Percentiles rank a stretch among this genome's conserved stretches.
These are phyloP conservation scores for Vitellaria paradoxa DNA, from an alignment of 179 eudicot species.

Conservation along the genomic window DNA sequence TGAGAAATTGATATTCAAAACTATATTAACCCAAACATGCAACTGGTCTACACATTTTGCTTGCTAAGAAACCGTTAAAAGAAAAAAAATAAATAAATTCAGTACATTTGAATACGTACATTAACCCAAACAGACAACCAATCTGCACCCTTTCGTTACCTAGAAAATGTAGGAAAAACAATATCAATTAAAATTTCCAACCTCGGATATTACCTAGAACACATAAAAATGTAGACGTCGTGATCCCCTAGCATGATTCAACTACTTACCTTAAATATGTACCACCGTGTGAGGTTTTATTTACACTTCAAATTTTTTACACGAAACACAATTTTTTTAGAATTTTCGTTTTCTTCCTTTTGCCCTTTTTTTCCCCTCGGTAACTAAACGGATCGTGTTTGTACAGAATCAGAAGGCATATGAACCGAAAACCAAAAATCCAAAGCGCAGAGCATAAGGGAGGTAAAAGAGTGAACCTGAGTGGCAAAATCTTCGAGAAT, in stretches of 20 bases:
- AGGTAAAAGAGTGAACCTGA: constrained; percentile 43
- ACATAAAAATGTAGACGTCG: too few species aligned
- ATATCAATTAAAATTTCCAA: not conserved
- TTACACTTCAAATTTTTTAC: too few species aligned
- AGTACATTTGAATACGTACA: not conserved
- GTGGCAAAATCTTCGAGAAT: constrained; percentile 98
- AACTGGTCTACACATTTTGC: too few species aligned
- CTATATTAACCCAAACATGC: too few species aligned
- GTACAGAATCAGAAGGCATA: not conserved
- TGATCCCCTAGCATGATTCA: too few species aligned
- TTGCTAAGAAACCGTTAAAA: too few species aligned
- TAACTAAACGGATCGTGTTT: not conserved
- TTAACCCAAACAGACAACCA: not conserved
- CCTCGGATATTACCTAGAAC: too few species aligned
- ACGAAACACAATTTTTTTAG: too few species aligned
- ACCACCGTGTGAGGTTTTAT: too few species aligned
- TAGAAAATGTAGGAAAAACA: not conserved
- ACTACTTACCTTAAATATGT: too few species aligned
- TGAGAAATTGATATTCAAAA: too few species aligned
- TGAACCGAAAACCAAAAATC: not conserved
- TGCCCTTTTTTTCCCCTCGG: not conserved
- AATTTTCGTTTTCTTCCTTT: not conserved
- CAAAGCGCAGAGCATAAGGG: not conserved
- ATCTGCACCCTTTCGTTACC: not conserved
- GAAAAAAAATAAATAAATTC: too few species aligned